Evolutionary conservation across 179 eudicot species (phyloP), one percentile per base, ranked within the genome.

Genomic region (Actinidia chinensis): DNA sequence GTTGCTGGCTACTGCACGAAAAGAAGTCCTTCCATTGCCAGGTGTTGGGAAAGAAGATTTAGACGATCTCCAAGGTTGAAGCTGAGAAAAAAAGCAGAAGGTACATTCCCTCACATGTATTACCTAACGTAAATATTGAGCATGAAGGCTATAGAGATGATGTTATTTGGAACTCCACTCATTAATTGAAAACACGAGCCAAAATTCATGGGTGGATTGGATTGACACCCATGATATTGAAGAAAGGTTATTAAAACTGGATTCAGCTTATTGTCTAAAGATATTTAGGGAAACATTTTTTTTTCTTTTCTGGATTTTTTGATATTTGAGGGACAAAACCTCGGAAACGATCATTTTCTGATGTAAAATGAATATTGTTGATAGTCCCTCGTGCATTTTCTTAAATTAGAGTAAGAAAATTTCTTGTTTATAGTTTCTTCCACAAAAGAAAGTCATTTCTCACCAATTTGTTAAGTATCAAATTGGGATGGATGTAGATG

Each of bases 21-120:
- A 89, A 68, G 88, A 90, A 79, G 86, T 95, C 75, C 85, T 95
- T 18, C 99, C 99, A 69, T 81, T 95, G 89, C 94, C 98, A 48
- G 96, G 87, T 77, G 73, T 84, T n/a, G 99, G 88, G 33, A 84
- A 77, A 68, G 96, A 91, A 73, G 91, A 91, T 83, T 66, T 90
- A 69, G 89, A 90, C 64, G 92, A 95, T 81, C 87, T 92, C 64
- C 91, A 90, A 58, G 89, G 86, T 83, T 67, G 97, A 95, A 87
- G 96, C 93, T 28, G 92, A 92, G 87, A 90, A 80, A 88, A 58
- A 76, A 91, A 88, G 83, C 69, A 73, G 78, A 87, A 91, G 98
- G 99, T 91, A 89, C 20, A 9, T 10, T 68, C 18, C 56, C 47
- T 18, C 33, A 23, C 6, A 43, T 20, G 48, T 71, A 22, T 44